Evolutionary conservation across 2,329 filamentous ascomycete genomes (phyloP), one percentile per base, ranked within the genome.

Genomic region (Fusarium staphyleae): DNA sequence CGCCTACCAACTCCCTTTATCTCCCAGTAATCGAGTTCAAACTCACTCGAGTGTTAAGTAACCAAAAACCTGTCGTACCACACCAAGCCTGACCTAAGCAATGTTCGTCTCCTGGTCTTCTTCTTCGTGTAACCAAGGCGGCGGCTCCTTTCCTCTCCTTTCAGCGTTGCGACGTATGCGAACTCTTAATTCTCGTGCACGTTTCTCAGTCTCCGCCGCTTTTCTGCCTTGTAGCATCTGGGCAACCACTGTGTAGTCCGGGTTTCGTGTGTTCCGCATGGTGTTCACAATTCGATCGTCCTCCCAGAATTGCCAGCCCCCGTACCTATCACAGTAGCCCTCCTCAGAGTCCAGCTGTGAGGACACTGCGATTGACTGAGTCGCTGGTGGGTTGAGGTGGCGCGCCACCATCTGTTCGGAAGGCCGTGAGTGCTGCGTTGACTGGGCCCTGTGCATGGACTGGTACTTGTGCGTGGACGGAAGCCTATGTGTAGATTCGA

Each of bases 281-380:
- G 55, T 35, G 18, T 41, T 51, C 9, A 71, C 48, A 13, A 71
- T 54, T n/a, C 24, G 42, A 2, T 69, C 59, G 48, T 71, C 69
- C 47, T 71, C 69, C 50, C 52, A 52, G 32, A 55, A 44, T 22
- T 56, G 28, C 68, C 69, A 71, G 8, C 66, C 55, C 11, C 57
- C 66, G 19, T 69, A 40, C 34, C 52, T 55, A 18, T 60, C 40
- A 18, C 54, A 60, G 26, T 71, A 69, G 8, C 41, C 36, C 9
- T 56, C 57, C 3, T 24, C 34, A 7, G 28, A 19, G 11, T 29
- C 18, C 11, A 36, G 22, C n/a, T 48, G 54, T 10, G 46, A 36
- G 16, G 46, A 26, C 8, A 34, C 3, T 14, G 19, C 22, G 10
- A 15, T 9, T 19, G 34, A 18, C 10, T 24, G 52, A 16, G 24